Evolutionary conservation across 2,329 filamentous ascomycete species (phyloP), one percentile per base, ranked within the genome.

Genomic region (Botrytis galanthina): DNA sequence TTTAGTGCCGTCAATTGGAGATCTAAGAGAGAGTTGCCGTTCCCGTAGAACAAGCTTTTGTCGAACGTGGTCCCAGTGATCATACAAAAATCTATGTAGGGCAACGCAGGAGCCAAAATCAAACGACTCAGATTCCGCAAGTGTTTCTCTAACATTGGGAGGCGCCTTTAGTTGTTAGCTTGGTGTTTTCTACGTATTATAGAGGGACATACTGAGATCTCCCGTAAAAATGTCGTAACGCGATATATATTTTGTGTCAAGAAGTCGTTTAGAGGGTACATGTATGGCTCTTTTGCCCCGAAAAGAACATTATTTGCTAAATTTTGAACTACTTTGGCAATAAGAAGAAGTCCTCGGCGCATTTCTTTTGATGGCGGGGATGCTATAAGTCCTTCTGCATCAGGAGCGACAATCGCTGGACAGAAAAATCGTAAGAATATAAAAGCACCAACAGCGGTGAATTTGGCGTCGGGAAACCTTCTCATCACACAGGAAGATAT

Each of bases 401-500:
- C 90, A 0, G 90, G 90, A 1, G 91, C 89, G 26, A 92, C 90
- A 71, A 92, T 92, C 39, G 90, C 90, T 12, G 90, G 91, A 76
- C 90, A 92, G 79, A 92, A 92, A 83, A 92, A 92, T 14, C 90
- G 87, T 37, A 92, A 84, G 78, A 92, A 92, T 73, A 92, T 89
- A 78, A 92, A 92, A 0, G 90, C 90, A 1, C 90, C 90, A 22
- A 92, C 90, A 5, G 90, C 90, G 0, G 90, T 92, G 78, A 92
- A 92, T 80, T 92, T 92, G 9, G 90, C 90, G 74, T 92, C 90
- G 0, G 88, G 89, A 77, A 92, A 92, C 46, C 88, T 86, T 42
- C 85, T 85, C 78, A 89, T 86, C 1, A 92, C 90, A n/a, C 89
- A 86, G 26, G 86, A 83, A 20, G 88, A 89, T 76, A 92, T 92